These are phyloP conservation scores for Leccinum uliginosum DNA, from an alignment of 768 basidiomycete genomes.

Conservation along the genomic window DNA sequence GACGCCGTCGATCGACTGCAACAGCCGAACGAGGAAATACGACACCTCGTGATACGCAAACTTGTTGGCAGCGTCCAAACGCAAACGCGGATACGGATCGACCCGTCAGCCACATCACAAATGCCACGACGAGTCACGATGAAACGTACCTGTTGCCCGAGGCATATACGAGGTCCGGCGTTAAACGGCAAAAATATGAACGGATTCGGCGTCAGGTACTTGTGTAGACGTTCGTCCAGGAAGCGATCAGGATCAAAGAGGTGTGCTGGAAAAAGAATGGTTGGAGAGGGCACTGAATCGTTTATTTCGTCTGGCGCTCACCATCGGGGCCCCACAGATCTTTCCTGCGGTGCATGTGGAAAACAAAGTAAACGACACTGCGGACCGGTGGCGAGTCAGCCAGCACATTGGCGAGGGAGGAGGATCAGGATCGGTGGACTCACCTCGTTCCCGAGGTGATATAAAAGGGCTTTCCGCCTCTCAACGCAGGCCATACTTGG, in stretches of 20 bases:
- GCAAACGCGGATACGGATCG: no score
- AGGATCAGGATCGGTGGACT: not conserved
- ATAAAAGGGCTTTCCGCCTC: constrained; percentile 45
- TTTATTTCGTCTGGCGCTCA: not conserved
- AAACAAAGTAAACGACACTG: constrained; percentile 20
- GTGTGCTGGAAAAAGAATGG: constrained; percentile 12
- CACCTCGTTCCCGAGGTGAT: constrained; percentile 41
- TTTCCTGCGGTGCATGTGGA: constrained; percentile 36
- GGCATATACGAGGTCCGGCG: constrained; percentile 61
- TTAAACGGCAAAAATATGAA: constrained; percentile 72
- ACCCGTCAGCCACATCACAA: not conserved
- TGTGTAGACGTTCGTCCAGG: constrained; percentile 51
- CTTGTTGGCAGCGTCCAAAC: constrained; percentile 16
- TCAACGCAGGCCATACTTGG: constrained; percentile 16
- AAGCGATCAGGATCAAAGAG: constrained; percentile 65
- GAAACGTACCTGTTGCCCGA: constrained; percentile 42
- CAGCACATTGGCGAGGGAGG: not conserved
- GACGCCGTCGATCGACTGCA: constrained; percentile 46
- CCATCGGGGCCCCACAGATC: constrained; percentile 38
- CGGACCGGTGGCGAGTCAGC: not conserved
- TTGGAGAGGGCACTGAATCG: not conserved
- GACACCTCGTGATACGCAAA: constrained; percentile 56
- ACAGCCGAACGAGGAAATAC: constrained; percentile 48
- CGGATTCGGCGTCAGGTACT: constrained; percentile 53
- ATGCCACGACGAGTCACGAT: not conserved